Evolutionary conservation across 768 basidiomycete genomes (phyloP).

Genomic region (Leccinum uliginosum): DNA sequence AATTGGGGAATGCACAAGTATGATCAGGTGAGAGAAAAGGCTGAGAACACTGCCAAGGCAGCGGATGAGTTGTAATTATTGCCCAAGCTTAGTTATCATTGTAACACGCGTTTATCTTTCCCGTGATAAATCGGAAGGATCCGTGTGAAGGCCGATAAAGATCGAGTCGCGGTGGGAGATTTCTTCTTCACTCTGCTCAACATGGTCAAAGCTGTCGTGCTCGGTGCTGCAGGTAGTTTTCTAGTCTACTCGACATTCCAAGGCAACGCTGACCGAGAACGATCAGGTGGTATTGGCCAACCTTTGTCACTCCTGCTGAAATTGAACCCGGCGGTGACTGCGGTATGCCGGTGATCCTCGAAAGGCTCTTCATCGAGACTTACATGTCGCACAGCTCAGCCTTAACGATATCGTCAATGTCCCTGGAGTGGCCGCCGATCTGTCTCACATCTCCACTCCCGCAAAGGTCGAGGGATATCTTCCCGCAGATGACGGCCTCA

Average conservation of each 20-base stretch:
- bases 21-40: conserved; percentile 24
- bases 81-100: no score
- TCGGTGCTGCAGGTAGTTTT: conserved; percentile 83
- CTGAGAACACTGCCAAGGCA: conserved; percentile 17
- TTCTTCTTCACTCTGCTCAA: conserved; percentile 3
- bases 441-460: conserved; percentile 89
- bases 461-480: conserved; percentile 83
- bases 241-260: not conserved
- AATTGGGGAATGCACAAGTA: conserved; percentile 23
- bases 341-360: conserved; percentile 39
- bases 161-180: not conserved
- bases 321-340: conserved; percentile 72
- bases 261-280: not conserved
- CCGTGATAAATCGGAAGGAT: conserved; percentile 9
- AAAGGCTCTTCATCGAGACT: not conserved
- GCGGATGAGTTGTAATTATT: conserved; percentile 25
- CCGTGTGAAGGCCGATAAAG: conserved; percentile 18
- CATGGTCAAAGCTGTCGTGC: conserved; percentile 79
- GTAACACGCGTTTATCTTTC: not conserved
- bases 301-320: conserved; percentile 92
- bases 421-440: conserved; percentile 94
- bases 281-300: conserved; percentile 90
- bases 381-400: conserved; percentile 49
- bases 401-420: conserved; percentile 97
- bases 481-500: conserved; percentile 73